Base-by-base conservation (phyloP, 148 eudicot species). In the Rhododendron henanense region DNA sequence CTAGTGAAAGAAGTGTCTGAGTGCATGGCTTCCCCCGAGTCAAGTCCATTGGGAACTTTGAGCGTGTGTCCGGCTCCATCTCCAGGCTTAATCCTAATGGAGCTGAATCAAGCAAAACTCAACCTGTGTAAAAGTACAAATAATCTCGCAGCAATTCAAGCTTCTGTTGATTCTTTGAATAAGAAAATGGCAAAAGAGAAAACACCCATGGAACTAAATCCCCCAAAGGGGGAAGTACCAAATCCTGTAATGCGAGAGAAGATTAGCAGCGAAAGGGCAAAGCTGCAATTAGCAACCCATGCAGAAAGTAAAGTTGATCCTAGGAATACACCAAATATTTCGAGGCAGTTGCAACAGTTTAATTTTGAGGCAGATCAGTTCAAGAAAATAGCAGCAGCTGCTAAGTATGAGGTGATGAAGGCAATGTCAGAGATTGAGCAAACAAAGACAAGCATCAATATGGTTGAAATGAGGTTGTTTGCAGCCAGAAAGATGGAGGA, bases 401-500 rank as follows among this genome's bases (percentile, higher is more conserved):
- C 99, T 1, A 92, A 90, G 79, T 94, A 93, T 10, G 99, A 95
- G 88, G 94, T 95, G 4, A 84, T 94, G 90, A 91, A 91, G 89
- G 99, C 99, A 65, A 95, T 93, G 93, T 85, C 91, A 23, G 99
- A 96, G 84, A 93, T 95, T 59, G 98, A 95, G 57, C 90, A 91
- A 74, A 93, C 95, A 0, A 95, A 96, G 85, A 89, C 91, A 11
- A 93, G 97, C 55, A 92, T 96, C 35, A 94, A 88, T 80, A 93
- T 96, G 94, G 95, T 95, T 33, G 99, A 96, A 85, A 92, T 95
- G 96, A 93, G 98, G 53, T 89, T 96, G 88, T 41, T 87, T 83
- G 95, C 98, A 4, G 99, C 99, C 8, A 94, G 91, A 84, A 96
- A 96, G 90, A 93, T 96, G 87, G 97, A 96, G 84, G 98, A 95